A percentile compares a stretch with the other conserved stretches of the same genome.
Evolutionary conservation across 2,329 filamentous ascomycete genomes (phyloP).

Genomic region (Diaporthe sp.): DNA sequence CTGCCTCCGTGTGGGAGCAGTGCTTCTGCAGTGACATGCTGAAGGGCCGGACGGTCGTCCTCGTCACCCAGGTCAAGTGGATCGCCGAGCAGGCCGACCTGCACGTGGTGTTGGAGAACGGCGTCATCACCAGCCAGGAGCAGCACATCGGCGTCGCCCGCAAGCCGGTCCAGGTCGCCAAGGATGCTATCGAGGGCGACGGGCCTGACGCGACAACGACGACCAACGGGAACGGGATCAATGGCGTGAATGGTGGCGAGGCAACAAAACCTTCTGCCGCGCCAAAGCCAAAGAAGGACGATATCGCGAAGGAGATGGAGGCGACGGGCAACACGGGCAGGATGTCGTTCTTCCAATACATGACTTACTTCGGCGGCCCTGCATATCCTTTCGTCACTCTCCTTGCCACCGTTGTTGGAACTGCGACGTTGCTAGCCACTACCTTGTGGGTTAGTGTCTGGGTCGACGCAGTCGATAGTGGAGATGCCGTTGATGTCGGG

Average conservation of each 20-base stretch:
- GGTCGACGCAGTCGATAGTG: conserved; percentile 64
- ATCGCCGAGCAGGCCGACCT: conserved; percentile 65
- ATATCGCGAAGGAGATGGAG: conserved; percentile 63
- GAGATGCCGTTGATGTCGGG: conserved; percentile 58
- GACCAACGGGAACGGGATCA: conserved; percentile 43
- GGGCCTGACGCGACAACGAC: neutral
- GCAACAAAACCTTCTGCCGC: conserved; percentile 51
- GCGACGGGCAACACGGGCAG: conserved; percentile 60
- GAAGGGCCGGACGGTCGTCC: conserved; percentile 65
- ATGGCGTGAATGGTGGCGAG: conserved; percentile 46
- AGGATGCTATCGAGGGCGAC: conserved; percentile 51
- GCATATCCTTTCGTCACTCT: conserved; percentile 57
- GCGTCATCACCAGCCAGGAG: conserved; percentile 56
- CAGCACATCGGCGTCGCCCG: conserved; percentile 61
- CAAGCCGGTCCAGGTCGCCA: conserved; percentile 58
- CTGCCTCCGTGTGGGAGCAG: conserved; percentile 67
- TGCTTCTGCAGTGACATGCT: conserved; percentile 71
- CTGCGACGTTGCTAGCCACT: conserved; percentile 57
- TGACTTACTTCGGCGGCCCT: conserved; percentile 64
- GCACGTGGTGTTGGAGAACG: conserved; percentile 61
- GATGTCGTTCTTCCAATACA: conserved; percentile 61
- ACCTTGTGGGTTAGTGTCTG: conserved; percentile 66
- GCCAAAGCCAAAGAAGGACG: conserved; percentile 55
- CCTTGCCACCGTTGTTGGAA: conserved; percentile 55
- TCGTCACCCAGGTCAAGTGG: conserved; percentile 71